Conservation (phyloP, 495 filamentous ascomycete species). For the Platismatia glauca region DNA sequence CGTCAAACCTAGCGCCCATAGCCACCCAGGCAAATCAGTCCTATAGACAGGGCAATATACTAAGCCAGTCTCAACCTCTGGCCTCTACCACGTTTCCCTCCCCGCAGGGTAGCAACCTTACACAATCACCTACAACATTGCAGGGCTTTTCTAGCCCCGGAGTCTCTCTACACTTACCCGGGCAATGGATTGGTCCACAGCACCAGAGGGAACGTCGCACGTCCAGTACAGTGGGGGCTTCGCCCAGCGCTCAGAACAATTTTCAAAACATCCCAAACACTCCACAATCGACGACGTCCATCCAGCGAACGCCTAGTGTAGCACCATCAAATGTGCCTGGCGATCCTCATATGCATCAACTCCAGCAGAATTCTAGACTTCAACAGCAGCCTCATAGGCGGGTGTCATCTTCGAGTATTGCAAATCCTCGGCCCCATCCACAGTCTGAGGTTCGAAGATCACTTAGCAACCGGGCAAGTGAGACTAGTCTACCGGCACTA, state of each 20-base stretch:
- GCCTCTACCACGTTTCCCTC: background rate
- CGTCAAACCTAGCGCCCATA: background rate
- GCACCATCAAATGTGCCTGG: background rate
- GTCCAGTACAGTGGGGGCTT: background rate
- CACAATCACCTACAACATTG: background rate
- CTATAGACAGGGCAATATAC: background rate
- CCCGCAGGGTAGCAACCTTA: background rate
- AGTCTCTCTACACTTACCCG: background rate
- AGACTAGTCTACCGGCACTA: background rate
- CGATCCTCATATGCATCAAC: background rate
- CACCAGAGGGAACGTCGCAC: constrained; percentile 1
- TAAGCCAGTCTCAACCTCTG: background rate
- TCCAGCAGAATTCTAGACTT: background rate
- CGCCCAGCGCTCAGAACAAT: background rate
- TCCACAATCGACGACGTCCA: background rate
- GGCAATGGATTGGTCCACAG: background rate
- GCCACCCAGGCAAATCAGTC: background rate
- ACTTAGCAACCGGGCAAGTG: background rate
- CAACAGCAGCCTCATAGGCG: background rate
- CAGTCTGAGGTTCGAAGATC: background rate
- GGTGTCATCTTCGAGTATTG: background rate
- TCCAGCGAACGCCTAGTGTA: background rate
- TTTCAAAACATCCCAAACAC: background rate
- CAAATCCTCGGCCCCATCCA: background rate
- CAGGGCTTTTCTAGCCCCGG: background rate